Evolutionary conservation across 257 asterid species (phyloP).

Genomic region (Forsythia suspensa): DNA sequence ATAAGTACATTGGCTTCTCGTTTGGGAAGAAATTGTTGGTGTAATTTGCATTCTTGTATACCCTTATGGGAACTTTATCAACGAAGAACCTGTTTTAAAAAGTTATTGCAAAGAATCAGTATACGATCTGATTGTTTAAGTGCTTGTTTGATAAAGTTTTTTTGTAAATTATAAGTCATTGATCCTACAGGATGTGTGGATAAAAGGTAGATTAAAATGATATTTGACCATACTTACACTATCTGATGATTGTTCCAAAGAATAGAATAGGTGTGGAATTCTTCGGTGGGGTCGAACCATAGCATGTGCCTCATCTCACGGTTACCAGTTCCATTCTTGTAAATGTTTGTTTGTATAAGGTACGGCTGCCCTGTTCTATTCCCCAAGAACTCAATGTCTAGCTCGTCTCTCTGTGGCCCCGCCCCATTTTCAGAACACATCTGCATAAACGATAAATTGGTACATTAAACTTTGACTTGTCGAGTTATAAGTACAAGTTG

Average conservation of each 20-base stretch:
- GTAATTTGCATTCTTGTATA: constrained; percentile 87
- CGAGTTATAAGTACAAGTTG: too few relatives aligned
- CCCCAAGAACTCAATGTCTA: constrained; percentile 93
- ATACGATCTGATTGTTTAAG: not conserved
- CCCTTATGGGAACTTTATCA: constrained; percentile 73
- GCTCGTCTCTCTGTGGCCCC: constrained; percentile 85
- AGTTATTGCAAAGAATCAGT: not conserved
- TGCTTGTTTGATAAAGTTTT: too few relatives aligned
- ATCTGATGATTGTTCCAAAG: constrained; percentile 76
- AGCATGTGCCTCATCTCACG: constrained; percentile 91
- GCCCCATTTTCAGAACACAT: constrained; percentile 77
- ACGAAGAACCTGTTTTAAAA: constrained; percentile 61
- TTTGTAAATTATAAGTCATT: too few relatives aligned
- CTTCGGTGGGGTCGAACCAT: constrained; percentile 93
- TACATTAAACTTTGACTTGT: too few relatives aligned
- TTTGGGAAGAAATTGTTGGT: constrained; percentile 89
- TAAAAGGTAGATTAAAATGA: not conserved
- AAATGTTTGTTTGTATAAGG: constrained; percentile 77
- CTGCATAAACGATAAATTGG: constrained; percentile 29
- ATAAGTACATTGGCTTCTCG: constrained; percentile 82
- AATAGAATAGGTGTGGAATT: constrained; percentile 70
- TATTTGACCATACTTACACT: not conserved
- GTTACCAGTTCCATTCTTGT: constrained; percentile 80
- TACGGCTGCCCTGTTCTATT: constrained; percentile 86
- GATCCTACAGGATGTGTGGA: not conserved